These are phyloP conservation scores for Agrocybe chaxingu DNA, from an alignment of 768 basidiomycete species.

Conservation along the genomic window DNA sequence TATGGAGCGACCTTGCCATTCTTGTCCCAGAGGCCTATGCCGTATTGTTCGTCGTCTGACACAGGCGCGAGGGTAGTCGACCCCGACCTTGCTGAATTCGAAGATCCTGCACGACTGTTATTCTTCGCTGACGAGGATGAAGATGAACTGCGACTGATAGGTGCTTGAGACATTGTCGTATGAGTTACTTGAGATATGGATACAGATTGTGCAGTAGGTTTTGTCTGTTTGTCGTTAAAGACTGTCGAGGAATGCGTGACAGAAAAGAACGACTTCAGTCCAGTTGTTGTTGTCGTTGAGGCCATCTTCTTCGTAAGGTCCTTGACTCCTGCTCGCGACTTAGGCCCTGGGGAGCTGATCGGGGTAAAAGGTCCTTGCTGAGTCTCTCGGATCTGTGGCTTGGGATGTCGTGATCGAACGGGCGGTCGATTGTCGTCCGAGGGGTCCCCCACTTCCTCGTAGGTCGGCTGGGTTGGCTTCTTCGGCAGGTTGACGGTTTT, in stretches of 20 bases:
- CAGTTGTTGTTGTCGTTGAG: neutral
- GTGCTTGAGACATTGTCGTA: neutral
- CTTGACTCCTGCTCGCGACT: constrained; percentile 7
- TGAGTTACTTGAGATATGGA: neutral
- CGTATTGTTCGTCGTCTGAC: neutral
- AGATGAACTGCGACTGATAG: neutral
- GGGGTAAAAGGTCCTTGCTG: neutral
- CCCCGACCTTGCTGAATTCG: too few species aligned
- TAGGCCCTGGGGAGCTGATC: neutral
- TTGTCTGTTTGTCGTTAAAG: constrained; percentile 1
- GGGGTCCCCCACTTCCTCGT: too few species aligned
- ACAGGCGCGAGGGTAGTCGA: neutral
- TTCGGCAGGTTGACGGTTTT: too few species aligned
- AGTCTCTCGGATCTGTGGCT: neutral
- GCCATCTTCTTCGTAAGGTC: constrained; percentile 15
- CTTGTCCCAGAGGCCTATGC: neutral
- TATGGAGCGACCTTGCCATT: neutral
- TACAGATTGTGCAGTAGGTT: neutral
- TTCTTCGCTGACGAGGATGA: neutral
- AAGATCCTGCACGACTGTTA: too few species aligned
- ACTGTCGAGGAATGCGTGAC: constrained; percentile 1
- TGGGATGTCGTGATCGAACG: neutral
- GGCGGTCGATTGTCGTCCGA: neutral
- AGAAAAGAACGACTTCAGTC: constrained; percentile 16
- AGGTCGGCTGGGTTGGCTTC: too few species aligned